Percentiles rank a stretch among this genome's conserved stretches.
Conservation (phyloP, 257 asterid species). For the Penstemon davidsonii region DNA sequence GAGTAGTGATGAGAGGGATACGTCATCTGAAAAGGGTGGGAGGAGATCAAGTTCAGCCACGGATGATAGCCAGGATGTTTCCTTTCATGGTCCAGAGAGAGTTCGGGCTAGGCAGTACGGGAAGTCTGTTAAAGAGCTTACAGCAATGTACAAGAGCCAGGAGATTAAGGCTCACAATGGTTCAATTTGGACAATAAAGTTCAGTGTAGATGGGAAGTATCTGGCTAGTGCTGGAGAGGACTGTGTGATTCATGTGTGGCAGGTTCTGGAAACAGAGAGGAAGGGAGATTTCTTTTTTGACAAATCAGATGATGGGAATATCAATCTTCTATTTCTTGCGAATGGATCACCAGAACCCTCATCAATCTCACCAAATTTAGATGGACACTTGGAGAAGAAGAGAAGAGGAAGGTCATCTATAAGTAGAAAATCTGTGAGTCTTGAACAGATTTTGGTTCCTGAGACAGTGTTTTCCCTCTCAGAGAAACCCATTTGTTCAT, state of each 20-base stretch:
- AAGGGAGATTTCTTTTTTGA: conserved; percentile 76
- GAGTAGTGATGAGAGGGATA: conserved; percentile 93
- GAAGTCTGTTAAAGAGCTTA: conserved; percentile 80
- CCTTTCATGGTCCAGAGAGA: conserved; percentile 85
- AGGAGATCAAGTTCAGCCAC: conserved; percentile 98
- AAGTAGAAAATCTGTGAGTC: conserved; percentile 74
- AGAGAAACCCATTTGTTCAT: conserved; percentile 82
- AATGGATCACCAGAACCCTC: conserved; percentile 87
- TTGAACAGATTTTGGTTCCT: conserved; percentile 84
- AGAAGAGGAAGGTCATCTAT: conserved; percentile 84
- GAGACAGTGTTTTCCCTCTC: conserved; percentile 76
- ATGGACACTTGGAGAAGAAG: conserved; percentile 69
- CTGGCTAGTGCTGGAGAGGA: conserved; percentile 99
- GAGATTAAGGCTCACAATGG: conserved; percentile 94
- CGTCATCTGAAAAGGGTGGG: conserved; percentile 94
- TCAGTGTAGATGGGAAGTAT: conserved; percentile 95
- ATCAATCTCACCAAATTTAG: conserved; percentile 70
- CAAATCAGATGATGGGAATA: conserved; percentile 82
- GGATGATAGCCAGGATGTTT: conserved; percentile 90
- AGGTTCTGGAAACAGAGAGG: conserved; percentile 79
- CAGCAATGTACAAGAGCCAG: conserved; percentile 84
- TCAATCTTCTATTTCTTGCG: conserved; percentile 59
- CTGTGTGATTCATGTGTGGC: conserved; percentile 93
- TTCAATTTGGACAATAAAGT: conserved; percentile 92
- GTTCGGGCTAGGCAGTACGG: conserved; percentile 88